phyloP scores from a whole-genome alignment of 768 basidiomycete genomes.

The Boletus tomentosulus region DNA sequence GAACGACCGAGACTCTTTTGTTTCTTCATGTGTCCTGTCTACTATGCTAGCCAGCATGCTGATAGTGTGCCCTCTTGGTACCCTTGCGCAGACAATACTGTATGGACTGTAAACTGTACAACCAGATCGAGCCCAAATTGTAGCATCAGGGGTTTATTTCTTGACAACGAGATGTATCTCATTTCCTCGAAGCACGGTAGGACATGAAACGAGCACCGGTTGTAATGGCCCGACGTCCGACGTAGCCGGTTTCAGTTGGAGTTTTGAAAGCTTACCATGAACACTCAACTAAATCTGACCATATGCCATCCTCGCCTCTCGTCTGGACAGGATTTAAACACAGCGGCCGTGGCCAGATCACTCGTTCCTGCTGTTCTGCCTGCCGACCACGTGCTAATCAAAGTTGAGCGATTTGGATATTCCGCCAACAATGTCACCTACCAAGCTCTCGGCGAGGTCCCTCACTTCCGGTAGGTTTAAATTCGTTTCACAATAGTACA shows the following conservation, averaged over 20 bases:
- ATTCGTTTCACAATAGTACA: not conserved
- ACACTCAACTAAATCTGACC: conserved; percentile 27
- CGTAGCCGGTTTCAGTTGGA: too few species aligned
- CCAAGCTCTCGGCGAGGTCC: conserved; percentile 47
- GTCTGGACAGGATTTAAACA: conserved; percentile 27
- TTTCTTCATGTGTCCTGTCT: conserved; percentile 1
- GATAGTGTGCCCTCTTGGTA: not conserved
- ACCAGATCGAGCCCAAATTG: not conserved
- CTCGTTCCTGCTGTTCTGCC: conserved; percentile 24
- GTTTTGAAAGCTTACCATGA: conserved; percentile 4
- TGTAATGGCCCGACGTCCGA: too few species aligned
- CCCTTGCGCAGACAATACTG: not conserved
- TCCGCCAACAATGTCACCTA: conserved; percentile 72
- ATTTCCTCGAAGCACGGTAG: too few species aligned
- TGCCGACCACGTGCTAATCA: conserved; percentile 48
- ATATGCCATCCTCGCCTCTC: conserved; percentile 40
- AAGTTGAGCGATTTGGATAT: conserved; percentile 65
- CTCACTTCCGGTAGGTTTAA: conserved; percentile 35
- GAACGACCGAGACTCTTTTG: not conserved
- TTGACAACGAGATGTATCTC: too few species aligned
- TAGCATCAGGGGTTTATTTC: too few species aligned
- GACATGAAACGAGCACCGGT: too few species aligned
- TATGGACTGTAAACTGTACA: conserved; percentile 1
- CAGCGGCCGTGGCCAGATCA: conserved; percentile 27
- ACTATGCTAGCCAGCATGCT: not conserved